Evolutionary conservation across 2,329 filamentous ascomycete genomes (phyloP), one percentile per base, ranked within the genome.

Genomic region (Hypoxylon sp.): DNA sequence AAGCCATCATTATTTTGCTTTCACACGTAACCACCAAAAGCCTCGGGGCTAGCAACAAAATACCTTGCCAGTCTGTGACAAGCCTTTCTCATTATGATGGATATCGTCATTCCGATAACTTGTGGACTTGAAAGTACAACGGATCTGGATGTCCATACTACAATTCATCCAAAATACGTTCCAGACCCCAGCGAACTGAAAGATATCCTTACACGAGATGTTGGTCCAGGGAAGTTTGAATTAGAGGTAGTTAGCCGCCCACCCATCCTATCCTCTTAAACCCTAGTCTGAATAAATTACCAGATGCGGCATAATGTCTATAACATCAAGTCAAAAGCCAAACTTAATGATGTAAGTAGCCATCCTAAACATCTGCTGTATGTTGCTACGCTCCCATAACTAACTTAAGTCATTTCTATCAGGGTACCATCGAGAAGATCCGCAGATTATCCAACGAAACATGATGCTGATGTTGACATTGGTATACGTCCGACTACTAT

Each of bases 121-220:
- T 32, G 19, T 9, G 13, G 15, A 32, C 13, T 9, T n/a, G 30
- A 32, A n/a, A 16, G n/a, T 17, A 9, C 12, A n/a, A 15, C 12
- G 6, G 13, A 13, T 2, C 20, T 41, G n/a, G 21, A 30, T 7
- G 27, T 30, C 8, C 12, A 41, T 5, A 41, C 25, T 8, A 17
- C n/a, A 7, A 41, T 41, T 12, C 37, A 41, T n/a, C 31, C 37
- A 26, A 41, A 41, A 17, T 41, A 41, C 23, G 26, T 41, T 7
- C 37, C 37, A 15, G 31, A 6, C 17, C 16, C 37, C 2, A 41
- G 8, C 9, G 16, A 12, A 21, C 37, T 41, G 5, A 41, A 29
- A 9, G n/a, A 19, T 20, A 30, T 41, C n/a, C 37, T 41, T 11
- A 12, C 7, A n/a, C 26, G 31, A 31, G 37, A 21, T 9, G 8